Percentiles rank a stretch among this genome's conserved stretches.
Conservation (phyloP, 1,284 basidiomycete species). For the Heterobasidion irregulare region DNA sequence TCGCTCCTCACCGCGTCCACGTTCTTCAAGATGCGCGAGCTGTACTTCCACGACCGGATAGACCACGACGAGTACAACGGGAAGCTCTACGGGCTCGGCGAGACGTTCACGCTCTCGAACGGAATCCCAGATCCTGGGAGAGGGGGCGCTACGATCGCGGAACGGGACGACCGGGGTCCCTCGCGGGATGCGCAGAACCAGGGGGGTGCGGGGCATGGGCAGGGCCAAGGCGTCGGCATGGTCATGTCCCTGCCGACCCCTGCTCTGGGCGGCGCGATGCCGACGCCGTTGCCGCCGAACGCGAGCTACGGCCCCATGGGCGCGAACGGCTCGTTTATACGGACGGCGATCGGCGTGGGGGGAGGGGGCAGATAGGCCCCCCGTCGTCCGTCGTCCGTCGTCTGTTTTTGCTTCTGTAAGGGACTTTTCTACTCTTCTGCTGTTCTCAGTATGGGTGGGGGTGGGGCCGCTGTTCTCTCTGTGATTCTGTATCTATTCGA, state of each 20-base stretch:
- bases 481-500: constrained; percentile 13
- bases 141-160: constrained; percentile 68
- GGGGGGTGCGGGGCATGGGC: constrained; percentile 35
- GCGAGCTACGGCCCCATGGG: constrained; percentile 52
- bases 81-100: constrained; percentile 71
- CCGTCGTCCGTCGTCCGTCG: too few species aligned
- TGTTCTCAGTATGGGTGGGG: constrained; percentile 11
- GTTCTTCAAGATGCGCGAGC: constrained; percentile 93
- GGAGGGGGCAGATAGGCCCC: constrained; percentile 31
- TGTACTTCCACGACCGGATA: constrained; percentile 84
- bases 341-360: constrained; percentile 50
- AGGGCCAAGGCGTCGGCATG: constrained; percentile 17
- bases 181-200: constrained; percentile 48
- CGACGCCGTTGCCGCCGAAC: constrained; percentile 35
- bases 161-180: constrained; percentile 61
- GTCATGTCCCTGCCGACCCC: constrained; percentile 28
- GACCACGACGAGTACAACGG: constrained; percentile 75
- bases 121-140: constrained; percentile 56
- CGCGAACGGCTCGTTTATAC: constrained; percentile 53
- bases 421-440: constrained; percentile 13
- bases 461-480: constrained; percentile 2
- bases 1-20: constrained; percentile 88
- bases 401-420: background rate
- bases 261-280: constrained; percentile 24
- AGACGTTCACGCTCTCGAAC: constrained; percentile 60